Evolutionary conservation across 805 yeast species (phyloP).

Genomic region (Brettanomyces bruxellensis): DNA sequence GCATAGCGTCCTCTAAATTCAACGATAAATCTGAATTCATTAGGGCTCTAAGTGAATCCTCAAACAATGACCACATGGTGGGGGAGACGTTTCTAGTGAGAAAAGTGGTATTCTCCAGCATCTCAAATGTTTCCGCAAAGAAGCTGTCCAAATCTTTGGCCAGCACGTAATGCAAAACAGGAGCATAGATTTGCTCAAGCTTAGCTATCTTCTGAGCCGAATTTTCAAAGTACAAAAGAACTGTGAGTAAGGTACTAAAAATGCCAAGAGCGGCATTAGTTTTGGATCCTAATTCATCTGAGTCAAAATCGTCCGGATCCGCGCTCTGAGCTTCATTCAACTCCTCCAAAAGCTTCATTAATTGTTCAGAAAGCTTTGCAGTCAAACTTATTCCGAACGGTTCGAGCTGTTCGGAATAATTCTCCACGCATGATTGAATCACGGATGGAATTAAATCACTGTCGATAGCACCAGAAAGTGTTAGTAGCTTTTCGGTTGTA

Average conservation of each 20-base stretch:
- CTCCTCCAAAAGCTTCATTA: constrained; percentile 62
- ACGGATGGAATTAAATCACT: constrained; percentile 82
- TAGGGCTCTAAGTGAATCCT: constrained; percentile 30
- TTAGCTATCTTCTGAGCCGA: constrained; percentile 58
- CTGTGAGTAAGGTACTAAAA: constrained; percentile 78
- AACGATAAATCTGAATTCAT: constrained; percentile 44
- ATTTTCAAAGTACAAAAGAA: constrained; percentile 79
- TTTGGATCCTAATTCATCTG: constrained; percentile 49
- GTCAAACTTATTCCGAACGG: constrained; percentile 75
- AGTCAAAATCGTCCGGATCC: constrained; percentile 44
- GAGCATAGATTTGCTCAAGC: constrained; percentile 66
- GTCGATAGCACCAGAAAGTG: constrained; percentile 72
- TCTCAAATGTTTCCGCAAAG: constrained; percentile 72
- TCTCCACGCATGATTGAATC: constrained; percentile 92
- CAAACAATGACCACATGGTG: constrained; percentile 67
- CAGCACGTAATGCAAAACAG: constrained; percentile 64
- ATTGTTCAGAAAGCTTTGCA: constrained; percentile 62
- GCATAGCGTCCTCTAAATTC: constrained; percentile 67
- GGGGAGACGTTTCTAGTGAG: constrained; percentile 53
- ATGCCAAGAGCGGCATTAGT: constrained; percentile 82
- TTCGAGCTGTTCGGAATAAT: constrained; percentile 77
- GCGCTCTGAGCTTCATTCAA: constrained; percentile 50
- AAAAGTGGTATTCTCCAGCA: constrained; percentile 69
- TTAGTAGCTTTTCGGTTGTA: constrained; percentile 71
- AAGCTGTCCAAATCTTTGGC: constrained; percentile 65